Conservation (phyloP, 345 rosid species). For the Dipteronia sinensis region DNA sequence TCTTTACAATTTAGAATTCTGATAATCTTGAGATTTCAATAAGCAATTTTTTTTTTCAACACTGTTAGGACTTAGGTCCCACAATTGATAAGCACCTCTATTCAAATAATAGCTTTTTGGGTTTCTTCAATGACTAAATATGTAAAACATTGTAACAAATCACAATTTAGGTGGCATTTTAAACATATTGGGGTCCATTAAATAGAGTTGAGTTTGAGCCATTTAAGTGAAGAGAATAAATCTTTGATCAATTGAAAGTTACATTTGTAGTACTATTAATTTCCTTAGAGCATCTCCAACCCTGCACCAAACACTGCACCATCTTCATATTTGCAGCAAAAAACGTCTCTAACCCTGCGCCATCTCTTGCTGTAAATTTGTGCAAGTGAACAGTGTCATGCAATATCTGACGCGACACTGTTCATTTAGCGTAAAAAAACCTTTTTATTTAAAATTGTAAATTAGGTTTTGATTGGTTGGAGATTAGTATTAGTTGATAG, state of each 20-base stretch:
- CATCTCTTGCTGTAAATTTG: too few relatives aligned
- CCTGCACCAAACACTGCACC: too few relatives aligned
- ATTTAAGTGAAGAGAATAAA: background rate
- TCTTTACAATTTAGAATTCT: conserved; percentile 12
- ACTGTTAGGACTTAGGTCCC: conserved; percentile 6
- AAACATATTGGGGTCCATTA: background rate
- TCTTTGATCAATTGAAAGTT: background rate
- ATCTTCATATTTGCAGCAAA: too few relatives aligned
- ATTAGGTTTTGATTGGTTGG: too few relatives aligned
- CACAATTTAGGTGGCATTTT: conserved; percentile 7
- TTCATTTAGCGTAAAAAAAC: too few relatives aligned
- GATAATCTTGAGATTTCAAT: background rate
- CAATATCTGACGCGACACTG: too few relatives aligned
- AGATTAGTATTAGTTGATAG: too few relatives aligned
- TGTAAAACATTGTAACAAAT: background rate
- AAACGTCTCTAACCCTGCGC: too few relatives aligned
- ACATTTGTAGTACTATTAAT: background rate
- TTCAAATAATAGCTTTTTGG: background rate
- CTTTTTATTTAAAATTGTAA: too few relatives aligned
- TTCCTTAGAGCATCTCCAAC: too few relatives aligned
- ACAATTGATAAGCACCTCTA: background rate
- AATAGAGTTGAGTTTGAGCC: background rate
- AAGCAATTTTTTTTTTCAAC: background rate
- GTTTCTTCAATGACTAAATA: background rate
- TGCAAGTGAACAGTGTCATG: too few relatives aligned